Evolutionary conservation across 768 basidiomycete genomes (phyloP).

Genomic region (Lyophyllum shimeji): DNA sequence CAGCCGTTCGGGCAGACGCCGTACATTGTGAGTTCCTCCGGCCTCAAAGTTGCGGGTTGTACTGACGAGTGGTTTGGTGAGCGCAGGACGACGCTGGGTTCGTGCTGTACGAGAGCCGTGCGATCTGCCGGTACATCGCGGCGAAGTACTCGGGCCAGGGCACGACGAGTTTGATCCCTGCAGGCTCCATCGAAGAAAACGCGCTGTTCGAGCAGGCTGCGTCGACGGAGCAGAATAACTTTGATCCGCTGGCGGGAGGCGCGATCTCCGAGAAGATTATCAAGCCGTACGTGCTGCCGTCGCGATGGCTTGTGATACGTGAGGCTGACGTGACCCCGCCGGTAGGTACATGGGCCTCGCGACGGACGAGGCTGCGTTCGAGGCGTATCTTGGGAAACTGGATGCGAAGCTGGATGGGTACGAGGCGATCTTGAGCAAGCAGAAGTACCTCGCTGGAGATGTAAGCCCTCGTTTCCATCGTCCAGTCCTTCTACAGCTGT

Average conservation of each 20-base stretch:
- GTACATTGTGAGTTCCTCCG: slow-evolving; percentile 7
- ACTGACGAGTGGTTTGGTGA: too few relatives aligned
- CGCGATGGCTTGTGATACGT: too few relatives aligned
- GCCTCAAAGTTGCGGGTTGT: not conserved
- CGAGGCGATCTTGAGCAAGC: slow-evolving; percentile 42
- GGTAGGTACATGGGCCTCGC: not conserved
- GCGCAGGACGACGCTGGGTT: slow-evolving; percentile 22
- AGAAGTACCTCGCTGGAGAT: slow-evolving; percentile 46
- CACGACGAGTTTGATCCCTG: slow-evolving; percentile 43
- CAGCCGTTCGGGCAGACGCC: slow-evolving; percentile 17
- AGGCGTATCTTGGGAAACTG: slow-evolving; percentile 22
- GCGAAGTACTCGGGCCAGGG: slow-evolving; percentile 46
- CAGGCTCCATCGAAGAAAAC: slow-evolving; percentile 26
- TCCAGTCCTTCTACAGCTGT: not conserved
- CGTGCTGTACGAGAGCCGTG: slow-evolving; percentile 28
- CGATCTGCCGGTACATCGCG: slow-evolving; percentile 52
- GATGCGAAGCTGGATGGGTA: slow-evolving; percentile 40
- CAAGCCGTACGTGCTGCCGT: slow-evolving; percentile 34
- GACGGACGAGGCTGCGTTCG: slow-evolving; percentile 18
- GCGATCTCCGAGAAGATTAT: slow-evolving; percentile 44
- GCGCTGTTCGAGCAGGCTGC: slow-evolving; percentile 39
- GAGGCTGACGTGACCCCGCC: not conserved
- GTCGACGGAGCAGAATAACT: slow-evolving; percentile 46
- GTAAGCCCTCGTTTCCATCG: slow-evolving; percentile 24
- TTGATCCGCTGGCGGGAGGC: slow-evolving; percentile 31